Percentiles rank a stretch among this genome's conserved stretches.
Conservation (phyloP, 805 yeast species). For the Candida awuae region DNA sequence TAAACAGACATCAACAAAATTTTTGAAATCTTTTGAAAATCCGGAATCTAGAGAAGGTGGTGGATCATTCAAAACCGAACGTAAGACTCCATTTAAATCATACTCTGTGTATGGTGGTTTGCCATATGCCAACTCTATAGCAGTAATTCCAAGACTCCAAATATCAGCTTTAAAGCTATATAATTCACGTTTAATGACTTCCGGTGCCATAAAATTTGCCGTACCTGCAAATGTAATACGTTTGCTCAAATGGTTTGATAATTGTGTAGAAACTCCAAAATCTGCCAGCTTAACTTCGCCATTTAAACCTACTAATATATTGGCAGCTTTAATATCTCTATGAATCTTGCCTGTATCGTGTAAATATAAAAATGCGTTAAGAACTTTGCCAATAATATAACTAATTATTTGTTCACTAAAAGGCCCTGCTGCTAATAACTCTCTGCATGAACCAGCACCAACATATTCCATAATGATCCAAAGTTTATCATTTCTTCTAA, state of each 20-base stretch:
- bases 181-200: conserved; percentile 44
- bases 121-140: conserved; percentile 63
- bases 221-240: conserved; percentile 50
- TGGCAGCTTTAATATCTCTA: conserved; percentile 91
- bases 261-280: conserved; percentile 89
- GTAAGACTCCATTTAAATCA: conserved; percentile 49
- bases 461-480: conserved; percentile 79
- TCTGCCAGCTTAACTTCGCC: conserved; percentile 88
- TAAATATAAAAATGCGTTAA: conserved; percentile 55
- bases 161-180: conserved; percentile 68
- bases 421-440: conserved; percentile 52
- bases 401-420: conserved; percentile 50
- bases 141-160: conserved; percentile 76
- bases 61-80: conserved; percentile 39
- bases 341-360: conserved; percentile 76
- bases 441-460: conserved; percentile 72
- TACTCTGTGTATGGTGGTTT: conserved; percentile 58
- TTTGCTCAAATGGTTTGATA: conserved; percentile 46
- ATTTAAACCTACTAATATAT: conserved; percentile 58
- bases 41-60: conserved; percentile 37
- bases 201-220: conserved; percentile 61
- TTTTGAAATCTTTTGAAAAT: conserved; percentile 41
- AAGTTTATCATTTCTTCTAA: conserved; percentile 57
- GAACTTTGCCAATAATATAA: conserved; percentile 44
- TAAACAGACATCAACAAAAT: conserved; percentile 63